Evolutionary conservation across 2,329 filamentous ascomycete genomes (phyloP), one percentile per base, ranked within the genome.

Genomic region (Pseudogymnoascus sp.): DNA sequence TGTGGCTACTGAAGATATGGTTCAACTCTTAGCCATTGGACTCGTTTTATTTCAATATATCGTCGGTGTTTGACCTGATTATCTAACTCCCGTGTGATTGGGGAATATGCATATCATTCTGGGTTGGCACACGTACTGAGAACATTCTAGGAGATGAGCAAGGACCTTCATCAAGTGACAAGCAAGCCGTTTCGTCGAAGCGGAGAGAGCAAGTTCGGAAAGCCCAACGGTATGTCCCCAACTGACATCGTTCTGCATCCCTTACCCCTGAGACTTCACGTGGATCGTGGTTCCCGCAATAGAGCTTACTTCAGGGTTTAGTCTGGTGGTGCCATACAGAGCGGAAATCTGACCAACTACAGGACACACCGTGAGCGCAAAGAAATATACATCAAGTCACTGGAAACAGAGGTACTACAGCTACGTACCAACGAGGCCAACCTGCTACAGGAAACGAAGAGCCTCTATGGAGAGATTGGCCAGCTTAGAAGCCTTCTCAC

Each of bases 331-430:
- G n/a, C 25, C 25, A n/a, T 18, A 50, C 14, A 16, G 43, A 50
- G 28, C 47, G 18, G 9, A 20, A 34, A 18, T 20, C 28, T 3
- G 9, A 16, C 32, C 25, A 34, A 32, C 32, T 34, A 1, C 41
- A 72, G 70, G 38, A 66, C 66, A 4, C 72, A 72, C 57, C 69
- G 70, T 9, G 67, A 70, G 1, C 70, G 71, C 14, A 72, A 70
- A 34, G 67, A 70, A 50, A 63, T 61, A 20, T 72, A 72, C 61
- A 65, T 67, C 6, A 70, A 68, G 39, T 64, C 64, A 1, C 65
- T 72, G 1, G 71, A 72, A 60, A 60, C 22, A 3, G 70, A 70
- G 35, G 50, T 72, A 6, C 63, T 62, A 8, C 60, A 60, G 20
- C 47, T 61, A 3, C 63, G 65, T 20, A 43, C 62, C 4, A 64